A percentile compares a stretch with the other conserved stretches of the same genome.
Conservation (phyloP, 1,139 yeast species). For the Suhomyces coccinellae region DNA sequence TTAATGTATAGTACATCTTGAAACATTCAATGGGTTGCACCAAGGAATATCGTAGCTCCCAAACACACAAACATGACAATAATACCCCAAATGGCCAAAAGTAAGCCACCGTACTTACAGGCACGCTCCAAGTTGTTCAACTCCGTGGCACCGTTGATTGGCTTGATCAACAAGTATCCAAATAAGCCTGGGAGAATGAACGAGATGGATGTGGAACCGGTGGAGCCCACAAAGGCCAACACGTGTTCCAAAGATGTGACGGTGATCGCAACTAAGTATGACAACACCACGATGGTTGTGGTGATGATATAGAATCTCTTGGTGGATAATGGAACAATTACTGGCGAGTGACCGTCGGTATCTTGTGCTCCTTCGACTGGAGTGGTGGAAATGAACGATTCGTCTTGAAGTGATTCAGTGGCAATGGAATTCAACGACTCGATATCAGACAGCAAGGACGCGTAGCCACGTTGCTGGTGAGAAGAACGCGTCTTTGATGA, state of each 20-base stretch:
- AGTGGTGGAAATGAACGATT: conserved; percentile 45
- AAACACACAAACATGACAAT: conserved; percentile 78
- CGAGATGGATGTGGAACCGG: conserved; percentile 92
- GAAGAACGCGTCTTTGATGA: conserved; percentile 13
- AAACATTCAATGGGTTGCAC: conserved; percentile 45
- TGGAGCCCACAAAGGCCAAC: conserved; percentile 89
- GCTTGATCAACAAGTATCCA: conserved; percentile 66
- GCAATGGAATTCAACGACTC: conserved; percentile 19
- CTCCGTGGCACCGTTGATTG: conserved; percentile 36
- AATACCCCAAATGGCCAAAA: conserved; percentile 72
- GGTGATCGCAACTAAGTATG: conserved; percentile 73
- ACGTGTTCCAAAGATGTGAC: conserved; percentile 83
- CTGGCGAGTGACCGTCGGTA: conserved; percentile 51
- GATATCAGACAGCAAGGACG: conserved; percentile 18
- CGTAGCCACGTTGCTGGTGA: conserved; percentile 15
- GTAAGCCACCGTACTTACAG: conserved; percentile 59
- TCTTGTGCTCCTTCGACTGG: conserved; percentile 54
- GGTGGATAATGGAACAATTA: conserved; percentile 54
- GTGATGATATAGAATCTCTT: conserved; percentile 66
- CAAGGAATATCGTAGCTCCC: conserved; percentile 67
- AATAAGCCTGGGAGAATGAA: conserved; percentile 91
- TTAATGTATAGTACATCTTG: not conserved
- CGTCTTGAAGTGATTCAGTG: conserved; percentile 27
- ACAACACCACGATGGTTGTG: conserved; percentile 54
- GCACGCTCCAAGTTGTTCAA: conserved; percentile 42